These are phyloP conservation scores for Termitomyces bulborhizus DNA, from an alignment of 768 basidiomycete species.

Conservation along the genomic window DNA sequence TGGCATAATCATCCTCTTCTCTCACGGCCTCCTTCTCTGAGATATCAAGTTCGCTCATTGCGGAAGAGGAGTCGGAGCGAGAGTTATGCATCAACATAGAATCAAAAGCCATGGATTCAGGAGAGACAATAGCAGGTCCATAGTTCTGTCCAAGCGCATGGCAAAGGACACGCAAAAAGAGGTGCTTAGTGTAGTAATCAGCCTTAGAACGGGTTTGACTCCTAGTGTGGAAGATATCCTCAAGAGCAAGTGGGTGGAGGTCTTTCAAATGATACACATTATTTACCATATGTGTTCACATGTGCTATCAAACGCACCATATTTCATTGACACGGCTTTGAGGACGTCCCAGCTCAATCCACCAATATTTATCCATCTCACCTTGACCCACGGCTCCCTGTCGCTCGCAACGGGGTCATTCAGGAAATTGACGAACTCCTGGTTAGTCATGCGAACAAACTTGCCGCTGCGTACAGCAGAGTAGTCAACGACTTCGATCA, in stretches of 20 bases:
- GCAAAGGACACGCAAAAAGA: conserved; percentile 64
- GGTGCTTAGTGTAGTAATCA: conserved; percentile 65
- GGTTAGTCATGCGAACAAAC: conserved; percentile 52
- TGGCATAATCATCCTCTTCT: conserved; percentile 7
- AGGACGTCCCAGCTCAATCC: conserved; percentile 71
- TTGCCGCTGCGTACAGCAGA: conserved; percentile 48
- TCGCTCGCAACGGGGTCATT: conserved; percentile 34
- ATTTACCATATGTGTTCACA: neutral
- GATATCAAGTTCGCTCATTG: conserved; percentile 3
- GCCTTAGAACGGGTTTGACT: conserved; percentile 55
- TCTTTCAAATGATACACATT: conserved; percentile 25
- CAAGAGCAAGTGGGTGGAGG: conserved; percentile 65
- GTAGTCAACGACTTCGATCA: conserved; percentile 66
- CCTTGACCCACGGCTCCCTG: conserved; percentile 57
- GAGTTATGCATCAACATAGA: conserved; percentile 22
- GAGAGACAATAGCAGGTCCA: conserved; percentile 7
- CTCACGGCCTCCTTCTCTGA: conserved; percentile 3
- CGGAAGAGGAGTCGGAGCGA: conserved; percentile 32
- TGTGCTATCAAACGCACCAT: conserved; percentile 33
- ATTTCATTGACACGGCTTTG: conserved; percentile 58
- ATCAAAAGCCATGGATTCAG: conserved; percentile 17
- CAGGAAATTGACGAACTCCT: conserved; percentile 54
- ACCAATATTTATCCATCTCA: conserved; percentile 70
- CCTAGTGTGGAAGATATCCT: conserved; percentile 58
- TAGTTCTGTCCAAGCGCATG: conserved; percentile 45